Evolutionary conservation across 805 yeast species (phyloP).

Genomic region (Saccharomyces paradoxus): DNA sequence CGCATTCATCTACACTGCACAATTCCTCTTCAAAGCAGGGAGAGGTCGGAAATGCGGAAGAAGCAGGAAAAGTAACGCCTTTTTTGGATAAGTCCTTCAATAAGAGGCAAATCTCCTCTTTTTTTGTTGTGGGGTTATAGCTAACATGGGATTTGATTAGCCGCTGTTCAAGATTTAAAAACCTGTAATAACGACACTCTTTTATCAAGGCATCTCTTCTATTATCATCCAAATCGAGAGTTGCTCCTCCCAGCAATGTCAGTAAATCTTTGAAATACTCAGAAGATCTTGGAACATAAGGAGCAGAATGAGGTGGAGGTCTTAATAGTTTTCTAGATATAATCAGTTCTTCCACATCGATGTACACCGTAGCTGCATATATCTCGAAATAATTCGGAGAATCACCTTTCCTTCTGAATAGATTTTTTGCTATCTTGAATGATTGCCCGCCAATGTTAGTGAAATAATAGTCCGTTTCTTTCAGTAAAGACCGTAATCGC

Average conservation of each 20-base stretch:
- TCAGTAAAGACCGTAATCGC: slow-evolving; percentile 41
- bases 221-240: slow-evolving; percentile 40
- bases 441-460: slow-evolving; percentile 50
- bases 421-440: slow-evolving; percentile 49
- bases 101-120: slow-evolving; percentile 51
- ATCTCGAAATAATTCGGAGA: slow-evolving; percentile 69
- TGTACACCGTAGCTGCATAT: slow-evolving; percentile 44
- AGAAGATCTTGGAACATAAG: slow-evolving; percentile 45
- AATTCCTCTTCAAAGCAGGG: background rate
- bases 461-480: slow-evolving; percentile 46
- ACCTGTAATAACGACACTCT: slow-evolving; percentile 74
- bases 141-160: slow-evolving; percentile 45
- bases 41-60: background rate
- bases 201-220: slow-evolving; percentile 51
- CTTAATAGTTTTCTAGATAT: slow-evolving; percentile 42
- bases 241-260: slow-evolving; percentile 47
- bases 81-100: slow-evolving; percentile 38
- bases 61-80: slow-evolving; percentile 25
- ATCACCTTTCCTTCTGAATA: slow-evolving; percentile 58
- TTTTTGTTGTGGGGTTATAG: slow-evolving; percentile 42
- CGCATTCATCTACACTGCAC: background rate
- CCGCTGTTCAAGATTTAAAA: slow-evolving; percentile 65
- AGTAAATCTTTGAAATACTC: slow-evolving; percentile 48
- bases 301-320: slow-evolving; percentile 70
- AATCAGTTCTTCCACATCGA: slow-evolving; percentile 40